Base-by-base conservation (phyloP, 768 basidiomycete genomes). In the Panaeolus cyanescens region DNA sequence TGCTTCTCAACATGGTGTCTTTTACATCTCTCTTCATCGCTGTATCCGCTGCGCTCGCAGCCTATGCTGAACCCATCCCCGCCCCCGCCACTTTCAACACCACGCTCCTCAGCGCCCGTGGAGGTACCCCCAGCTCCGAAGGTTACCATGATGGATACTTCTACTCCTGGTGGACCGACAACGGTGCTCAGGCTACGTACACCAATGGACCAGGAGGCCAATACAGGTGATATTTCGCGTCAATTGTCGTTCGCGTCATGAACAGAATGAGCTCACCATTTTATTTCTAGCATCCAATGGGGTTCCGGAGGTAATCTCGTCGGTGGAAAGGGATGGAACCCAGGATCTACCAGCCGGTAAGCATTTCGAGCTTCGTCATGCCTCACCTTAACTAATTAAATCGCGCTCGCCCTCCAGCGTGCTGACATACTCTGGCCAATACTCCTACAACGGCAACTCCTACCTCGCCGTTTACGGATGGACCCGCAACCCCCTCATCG, bases 151-250 rank as follows among this genome's bases (percentile, higher is more conserved):
- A 67, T 59, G 75, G 75, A 13, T 78, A 68, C 71, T 79, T 70
- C 67, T 79, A 78, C 62, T 76, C 75, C n/a, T 71, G 71, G 67
- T 78, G 72, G n/a, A n/a, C n/a, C n/a, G n/a, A n/a, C n/a, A n/a
- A n/a, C 50, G 64, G 61, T 9, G 67, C 62, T 32, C 68, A 61
- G n/a, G 73, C 68, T 13, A 74, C 71, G 5, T 67, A 65, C 60
- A 76, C 75, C 67, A 73, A 72, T 53, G 74, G 74, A 61, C 65
- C 65, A 12, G 67, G 60, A 37, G 75, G 75, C 12, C 56, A 71
- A 55, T 79, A 78, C 65, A 69, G 37, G 37, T 39, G 17, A 39
- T 39, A n/a, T 39, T 15, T 19, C 37, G 4, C 15, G 37, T 39
- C 10, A 39, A n/a, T 39, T n/a, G n/a, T n/a, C n/a, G n/a, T 17